Conservation (phyloP, 331 rosid genomes). For the Quercus tomentella region DNA sequence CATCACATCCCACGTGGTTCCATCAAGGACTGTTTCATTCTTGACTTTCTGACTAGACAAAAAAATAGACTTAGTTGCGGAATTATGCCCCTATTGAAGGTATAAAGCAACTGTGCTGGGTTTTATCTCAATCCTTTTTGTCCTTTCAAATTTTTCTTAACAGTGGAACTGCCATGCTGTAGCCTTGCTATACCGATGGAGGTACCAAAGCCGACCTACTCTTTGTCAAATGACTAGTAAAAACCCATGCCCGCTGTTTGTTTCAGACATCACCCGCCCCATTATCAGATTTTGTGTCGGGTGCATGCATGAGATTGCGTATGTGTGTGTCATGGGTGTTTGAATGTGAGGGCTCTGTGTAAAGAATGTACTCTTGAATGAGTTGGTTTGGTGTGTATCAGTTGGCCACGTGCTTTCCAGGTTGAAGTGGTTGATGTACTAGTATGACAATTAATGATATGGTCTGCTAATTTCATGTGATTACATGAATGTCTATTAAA, state of each 20-base stretch:
- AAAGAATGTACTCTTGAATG: no score
- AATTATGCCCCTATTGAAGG: neutral
- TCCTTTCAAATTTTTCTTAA: neutral
- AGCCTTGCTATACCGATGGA: neutral
- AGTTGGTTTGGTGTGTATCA: no score
- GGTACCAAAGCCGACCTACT: neutral
- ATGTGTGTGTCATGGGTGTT: no score
- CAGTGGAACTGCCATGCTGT: neutral
- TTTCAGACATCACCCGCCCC: neutral
- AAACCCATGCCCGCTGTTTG: neutral
- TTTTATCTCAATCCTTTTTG: neutral
- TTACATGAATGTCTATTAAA: neutral
- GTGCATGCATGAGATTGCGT: no score
- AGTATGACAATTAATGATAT: no score
- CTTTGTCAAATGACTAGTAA: neutral
- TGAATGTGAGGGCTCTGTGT: no score
- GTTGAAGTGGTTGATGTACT: no score
- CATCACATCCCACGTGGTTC: neutral
- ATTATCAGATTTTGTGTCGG: neutral
- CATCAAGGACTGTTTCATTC: neutral
- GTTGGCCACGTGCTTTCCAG: no score
- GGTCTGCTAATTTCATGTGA: neutral
- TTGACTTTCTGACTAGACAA: neutral
- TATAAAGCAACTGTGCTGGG: neutral
- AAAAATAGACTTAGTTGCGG: neutral